A percentile compares a stretch with the other conserved stretches of the same genome.
Evolutionary conservation across 176 grass and related monocot genomes (phyloP).

Genomic region (Eremochloa ophiuroides): DNA sequence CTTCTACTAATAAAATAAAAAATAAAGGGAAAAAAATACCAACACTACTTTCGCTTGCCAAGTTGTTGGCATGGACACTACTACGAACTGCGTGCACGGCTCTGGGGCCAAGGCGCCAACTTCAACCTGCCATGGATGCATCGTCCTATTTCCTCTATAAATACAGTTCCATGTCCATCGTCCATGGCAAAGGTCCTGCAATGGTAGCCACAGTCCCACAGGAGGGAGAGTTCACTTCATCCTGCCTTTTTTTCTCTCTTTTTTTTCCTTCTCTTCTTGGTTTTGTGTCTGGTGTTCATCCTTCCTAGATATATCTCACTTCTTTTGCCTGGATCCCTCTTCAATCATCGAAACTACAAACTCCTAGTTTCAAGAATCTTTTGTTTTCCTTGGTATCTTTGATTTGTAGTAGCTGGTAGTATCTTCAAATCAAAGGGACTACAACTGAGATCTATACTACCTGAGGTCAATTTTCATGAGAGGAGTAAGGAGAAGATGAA

Average conservation of each 20-base stretch:
- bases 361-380: background rate
- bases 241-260: background rate
- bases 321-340: background rate
- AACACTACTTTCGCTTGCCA: background rate
- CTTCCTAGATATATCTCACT: background rate
- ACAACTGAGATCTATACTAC: background rate
- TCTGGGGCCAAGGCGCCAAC: background rate
- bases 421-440: background rate
- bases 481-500: background rate
- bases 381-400: background rate
- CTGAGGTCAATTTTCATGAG: background rate
- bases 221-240: background rate
- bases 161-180: background rate
- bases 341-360: background rate
- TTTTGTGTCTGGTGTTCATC: background rate
- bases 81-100: background rate
- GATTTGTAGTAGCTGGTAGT: background rate
- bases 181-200: background rate
- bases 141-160: conserved; percentile 30
- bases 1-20: background rate
- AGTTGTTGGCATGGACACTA: background rate
- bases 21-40: background rate
- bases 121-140: background rate
- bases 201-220: background rate
- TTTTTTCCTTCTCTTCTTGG: background rate